A percentile compares a stretch with the other conserved stretches of the same genome.
phyloP scores from a whole-genome alignment of 1,139 yeast species.

The Yamadazyma taylorii region DNA sequence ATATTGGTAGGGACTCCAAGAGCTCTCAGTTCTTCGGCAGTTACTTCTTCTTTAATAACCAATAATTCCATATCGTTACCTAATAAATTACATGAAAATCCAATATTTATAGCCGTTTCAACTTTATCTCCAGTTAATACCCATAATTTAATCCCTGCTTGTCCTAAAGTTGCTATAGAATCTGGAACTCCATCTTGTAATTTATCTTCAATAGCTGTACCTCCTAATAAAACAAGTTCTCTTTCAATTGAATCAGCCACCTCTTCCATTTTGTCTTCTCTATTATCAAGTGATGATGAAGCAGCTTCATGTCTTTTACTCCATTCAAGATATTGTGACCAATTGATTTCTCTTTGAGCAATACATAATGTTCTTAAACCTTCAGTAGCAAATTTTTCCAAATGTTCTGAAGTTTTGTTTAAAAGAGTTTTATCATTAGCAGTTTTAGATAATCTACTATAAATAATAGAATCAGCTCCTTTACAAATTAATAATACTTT shows the following conservation, averaged over 20 bases:
- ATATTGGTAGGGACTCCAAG: conserved; percentile 27
- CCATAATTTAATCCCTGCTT: conserved; percentile 54
- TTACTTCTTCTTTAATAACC: conserved; percentile 37
- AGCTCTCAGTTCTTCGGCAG: conserved; percentile 27
- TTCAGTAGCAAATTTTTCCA: conserved; percentile 48
- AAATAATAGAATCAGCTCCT: conserved; percentile 51
- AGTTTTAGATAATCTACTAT: conserved; percentile 37
- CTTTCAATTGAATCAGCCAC: conserved; percentile 50
- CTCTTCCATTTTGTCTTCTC: conserved; percentile 47
- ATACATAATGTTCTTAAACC: conserved; percentile 51
- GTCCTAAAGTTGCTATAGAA: conserved; percentile 41
- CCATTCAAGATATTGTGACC: conserved; percentile 47
- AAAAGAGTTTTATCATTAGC: conserved; percentile 32
- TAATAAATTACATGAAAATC: conserved; percentile 51
- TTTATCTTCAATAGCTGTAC: conserved; percentile 53
- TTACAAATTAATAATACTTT: conserved; percentile 47
- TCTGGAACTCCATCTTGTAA: conserved; percentile 55
- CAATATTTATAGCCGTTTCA: conserved; percentile 53
- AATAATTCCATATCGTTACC: conserved; percentile 48
- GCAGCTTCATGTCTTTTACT: conserved; percentile 42
- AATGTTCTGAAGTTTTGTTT: conserved; percentile 38
- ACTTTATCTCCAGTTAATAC: conserved; percentile 54
- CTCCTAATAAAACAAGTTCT: conserved; percentile 47
- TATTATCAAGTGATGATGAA: conserved; percentile 40
- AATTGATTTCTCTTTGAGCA: conserved; percentile 44